A percentile compares a stretch with the other conserved stretches of the same genome.
Evolutionary conservation across 108 stramenopile species (phyloP).

Genomic region (Skeletonema tropicum): DNA sequence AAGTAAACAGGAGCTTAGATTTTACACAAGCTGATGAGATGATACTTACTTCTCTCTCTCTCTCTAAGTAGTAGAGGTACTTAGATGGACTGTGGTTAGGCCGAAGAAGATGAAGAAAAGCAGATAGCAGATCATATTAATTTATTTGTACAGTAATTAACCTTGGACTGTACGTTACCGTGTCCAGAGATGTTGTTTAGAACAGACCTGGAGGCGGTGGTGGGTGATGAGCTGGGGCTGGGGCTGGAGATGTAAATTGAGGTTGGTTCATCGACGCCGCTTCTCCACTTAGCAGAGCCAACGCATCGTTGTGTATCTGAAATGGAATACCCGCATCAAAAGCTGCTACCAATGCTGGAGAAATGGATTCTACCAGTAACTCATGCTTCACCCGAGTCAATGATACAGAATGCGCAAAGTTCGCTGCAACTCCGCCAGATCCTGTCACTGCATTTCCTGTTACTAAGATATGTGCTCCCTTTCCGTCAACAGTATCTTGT

Average conservation of each 20-base stretch:
- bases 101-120: not conserved
- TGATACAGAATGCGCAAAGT: conserved; percentile 74
- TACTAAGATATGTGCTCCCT: conserved; percentile 52
- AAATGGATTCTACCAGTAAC: not conserved
- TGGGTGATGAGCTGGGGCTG: conserved; percentile 31
- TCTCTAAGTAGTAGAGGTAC: too few relatives aligned
- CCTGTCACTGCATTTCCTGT: conserved; percentile 59
- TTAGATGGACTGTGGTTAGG: too few relatives aligned
- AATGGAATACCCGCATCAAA: conserved; percentile 42
- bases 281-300: conserved; percentile 57
- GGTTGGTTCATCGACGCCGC: conserved; percentile 16
- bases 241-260: conserved; percentile 17
- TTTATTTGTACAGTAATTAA: not conserved
- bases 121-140: not conserved
- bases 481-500: conserved; percentile 53
- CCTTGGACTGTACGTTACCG: not conserved
- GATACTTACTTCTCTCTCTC: too few relatives aligned
- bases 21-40: too few relatives aligned
- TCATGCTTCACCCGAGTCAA: conserved; percentile 30
- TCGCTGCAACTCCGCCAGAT: conserved; percentile 40
- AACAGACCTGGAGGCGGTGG: conserved; percentile 45
- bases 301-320: conserved; percentile 82
- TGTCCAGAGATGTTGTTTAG: not conserved
- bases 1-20: not conserved
- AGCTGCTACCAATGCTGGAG: conserved; percentile 21